Conservation (phyloP, 2,329 filamentous ascomycete species). For the Stagonosporopsis chrysanthemi region DNA sequence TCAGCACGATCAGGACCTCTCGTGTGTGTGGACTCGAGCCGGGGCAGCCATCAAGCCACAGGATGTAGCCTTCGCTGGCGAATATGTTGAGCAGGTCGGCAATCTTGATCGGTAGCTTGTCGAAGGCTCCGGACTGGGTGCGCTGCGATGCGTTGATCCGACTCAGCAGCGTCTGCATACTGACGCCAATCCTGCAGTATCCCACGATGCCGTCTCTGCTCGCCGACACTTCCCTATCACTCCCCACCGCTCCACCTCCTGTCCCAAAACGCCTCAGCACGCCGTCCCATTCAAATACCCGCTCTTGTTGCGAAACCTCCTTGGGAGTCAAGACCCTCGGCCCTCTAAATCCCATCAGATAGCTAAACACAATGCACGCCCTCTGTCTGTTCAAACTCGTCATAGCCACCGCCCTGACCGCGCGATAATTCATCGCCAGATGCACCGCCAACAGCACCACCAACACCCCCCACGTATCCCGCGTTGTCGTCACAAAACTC, state of each 20-base stretch:
- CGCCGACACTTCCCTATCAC: neutral
- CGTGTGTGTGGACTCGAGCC: slow-evolving; percentile 25
- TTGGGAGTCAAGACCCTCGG: slow-evolving; percentile 65
- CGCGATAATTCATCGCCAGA: slow-evolving; percentile 83
- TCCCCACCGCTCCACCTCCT: neutral
- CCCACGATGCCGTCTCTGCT: slow-evolving; percentile 54
- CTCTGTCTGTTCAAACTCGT: slow-evolving; percentile 84
- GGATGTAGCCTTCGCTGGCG: slow-evolving; percentile 63
- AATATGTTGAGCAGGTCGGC: slow-evolving; percentile 61
- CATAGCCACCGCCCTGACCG: slow-evolving; percentile 85
- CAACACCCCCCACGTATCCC: slow-evolving; percentile 77
- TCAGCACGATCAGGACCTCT: slow-evolving; percentile 68
- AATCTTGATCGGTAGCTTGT: slow-evolving; percentile 50
- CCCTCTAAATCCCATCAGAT: slow-evolving; percentile 45
- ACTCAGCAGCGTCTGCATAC: slow-evolving; percentile 48
- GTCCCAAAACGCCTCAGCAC: slow-evolving; percentile 65
- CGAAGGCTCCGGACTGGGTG: slow-evolving; percentile 36
- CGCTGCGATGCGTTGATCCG: slow-evolving; percentile 36
- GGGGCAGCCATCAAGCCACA: slow-evolving; percentile 58
- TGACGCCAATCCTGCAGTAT: slow-evolving; percentile 62
- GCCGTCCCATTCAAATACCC: slow-evolving; percentile 68
- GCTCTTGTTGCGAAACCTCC: slow-evolving; percentile 67
- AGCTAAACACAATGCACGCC: slow-evolving; percentile 76
- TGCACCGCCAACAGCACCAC: slow-evolving; percentile 76
- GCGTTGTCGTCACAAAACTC: slow-evolving; percentile 72